phyloP scores from a whole-genome alignment of 495 filamentous ascomycete genomes.

The Aspergillus funiculosus region DNA sequence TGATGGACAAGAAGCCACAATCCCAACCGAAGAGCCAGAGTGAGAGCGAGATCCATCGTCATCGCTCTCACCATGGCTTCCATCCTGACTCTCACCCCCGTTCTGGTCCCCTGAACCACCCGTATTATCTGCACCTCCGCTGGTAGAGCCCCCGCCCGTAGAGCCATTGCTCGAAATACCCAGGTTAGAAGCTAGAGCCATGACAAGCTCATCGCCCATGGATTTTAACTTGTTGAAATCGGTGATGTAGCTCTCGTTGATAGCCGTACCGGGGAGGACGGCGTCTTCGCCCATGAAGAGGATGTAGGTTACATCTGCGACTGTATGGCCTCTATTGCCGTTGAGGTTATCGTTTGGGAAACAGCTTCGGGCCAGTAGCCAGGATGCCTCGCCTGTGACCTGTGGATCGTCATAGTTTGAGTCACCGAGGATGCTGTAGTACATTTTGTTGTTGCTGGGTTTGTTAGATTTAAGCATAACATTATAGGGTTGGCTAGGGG shows the following conservation, averaged over 20 bases:
- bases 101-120: too few species aligned
- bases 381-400: constrained; percentile 37
- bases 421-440: constrained; percentile 37
- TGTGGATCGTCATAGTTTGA: constrained; percentile 29
- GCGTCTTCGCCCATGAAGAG: constrained; percentile 31
- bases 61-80: too few species aligned
- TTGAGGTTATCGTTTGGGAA: constrained; percentile 33
- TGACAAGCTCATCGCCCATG: constrained; percentile 29
- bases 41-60: not conserved
- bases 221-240: constrained; percentile 32
- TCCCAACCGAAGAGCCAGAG: not conserved
- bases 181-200: constrained; percentile 33
- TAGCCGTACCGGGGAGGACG: constrained; percentile 27
- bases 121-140: too few species aligned
- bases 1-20: too few species aligned
- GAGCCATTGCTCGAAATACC: too few species aligned
- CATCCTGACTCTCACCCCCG: too few species aligned
- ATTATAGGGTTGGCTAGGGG: too few species aligned
- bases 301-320: constrained; percentile 36
- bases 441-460: constrained; percentile 30
- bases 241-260: constrained; percentile 33
- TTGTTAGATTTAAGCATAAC: not conserved
- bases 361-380: constrained; percentile 35
- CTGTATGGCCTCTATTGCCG: constrained; percentile 28
- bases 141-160: too few species aligned